These are phyloP conservation scores for Rhodotorula mucilaginosa DNA, from an alignment of 1,284 basidiomycete species.

Conservation along the genomic window DNA sequence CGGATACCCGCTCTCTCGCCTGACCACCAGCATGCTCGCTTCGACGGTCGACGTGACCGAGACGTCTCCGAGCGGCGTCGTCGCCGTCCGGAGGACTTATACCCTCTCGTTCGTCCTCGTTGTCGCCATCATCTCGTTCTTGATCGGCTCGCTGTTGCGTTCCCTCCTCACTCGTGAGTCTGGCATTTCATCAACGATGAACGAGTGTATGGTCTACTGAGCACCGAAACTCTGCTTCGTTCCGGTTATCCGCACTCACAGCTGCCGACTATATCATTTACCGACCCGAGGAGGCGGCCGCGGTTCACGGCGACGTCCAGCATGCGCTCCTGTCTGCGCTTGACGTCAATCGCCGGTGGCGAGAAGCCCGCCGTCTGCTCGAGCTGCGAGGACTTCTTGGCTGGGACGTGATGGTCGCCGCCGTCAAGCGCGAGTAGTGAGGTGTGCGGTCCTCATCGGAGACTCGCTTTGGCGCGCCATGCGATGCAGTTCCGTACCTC, in stretches of 20 bases:
- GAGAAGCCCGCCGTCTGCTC: constrained; percentile 30
- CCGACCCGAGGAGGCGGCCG: constrained; percentile 13
- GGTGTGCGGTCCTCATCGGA: not conserved
- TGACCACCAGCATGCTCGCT: constrained; percentile 24
- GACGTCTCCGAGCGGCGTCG: constrained; percentile 6
- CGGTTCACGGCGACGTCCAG: constrained; percentile 32
- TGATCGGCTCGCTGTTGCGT: constrained; percentile 83
- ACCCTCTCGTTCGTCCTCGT: constrained; percentile 60
- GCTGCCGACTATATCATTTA: constrained; percentile 42
- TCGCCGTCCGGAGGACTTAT: constrained; percentile 26
- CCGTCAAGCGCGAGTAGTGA: constrained; percentile 32
- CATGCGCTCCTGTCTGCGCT: constrained; percentile 38
- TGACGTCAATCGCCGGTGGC: constrained; percentile 41
- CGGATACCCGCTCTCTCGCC: constrained; percentile 29
- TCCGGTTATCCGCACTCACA: not conserved
- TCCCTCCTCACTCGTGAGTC: constrained; percentile 69
- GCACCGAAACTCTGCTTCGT: not conserved
- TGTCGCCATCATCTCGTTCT: constrained; percentile 79
- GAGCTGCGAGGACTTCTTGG: constrained; percentile 24
- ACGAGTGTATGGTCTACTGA: not conserved
- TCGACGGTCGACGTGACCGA: constrained; percentile 27
- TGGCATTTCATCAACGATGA: constrained; percentile 57
- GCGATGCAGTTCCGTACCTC: too few relatives aligned
- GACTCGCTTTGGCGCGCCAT: too few relatives aligned
- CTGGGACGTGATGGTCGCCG: constrained; percentile 40